A percentile compares a stretch with the other conserved stretches of the same genome.
Conservation (phyloP, 2,329 filamentous ascomycete species). For the Zopfia rhizophila region DNA sequence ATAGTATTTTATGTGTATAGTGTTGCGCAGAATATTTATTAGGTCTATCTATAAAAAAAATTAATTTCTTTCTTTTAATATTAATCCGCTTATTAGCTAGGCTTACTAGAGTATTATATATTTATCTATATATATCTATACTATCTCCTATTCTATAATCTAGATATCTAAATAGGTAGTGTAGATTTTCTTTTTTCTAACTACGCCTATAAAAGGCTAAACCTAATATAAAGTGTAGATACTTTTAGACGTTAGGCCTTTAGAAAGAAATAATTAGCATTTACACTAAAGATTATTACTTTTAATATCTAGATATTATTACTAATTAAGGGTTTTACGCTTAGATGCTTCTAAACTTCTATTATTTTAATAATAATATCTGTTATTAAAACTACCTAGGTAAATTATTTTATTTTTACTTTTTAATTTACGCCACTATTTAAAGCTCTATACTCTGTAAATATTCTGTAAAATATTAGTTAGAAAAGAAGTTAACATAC, state of each 20-base stretch:
- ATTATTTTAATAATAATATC: slow-evolving; percentile 15
- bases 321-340: not conserved
- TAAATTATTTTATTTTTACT: no score
- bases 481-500: slow-evolving; percentile 5
- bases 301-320: slow-evolving; percentile 7
- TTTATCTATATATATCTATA: no score
- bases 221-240: slow-evolving; percentile 20
- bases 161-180: slow-evolving; percentile 15
- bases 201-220: slow-evolving; percentile 15
- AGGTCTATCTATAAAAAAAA: no score
- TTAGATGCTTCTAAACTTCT: slow-evolving; percentile 3
- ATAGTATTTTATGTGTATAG: no score
- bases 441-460: not conserved
- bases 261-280: slow-evolving; percentile 5
- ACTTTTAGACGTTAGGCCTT: not conserved
- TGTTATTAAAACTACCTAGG: slow-evolving; percentile 17
- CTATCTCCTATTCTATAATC: not conserved
- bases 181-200: slow-evolving; percentile 6
- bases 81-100: no score
- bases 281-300: slow-evolving; percentile 11
- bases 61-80: no score
- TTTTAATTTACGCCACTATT: no score
- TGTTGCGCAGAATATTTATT: no score
- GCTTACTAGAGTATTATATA: no score
- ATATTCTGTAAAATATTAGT: slow-evolving; percentile 16